Percentiles rank a stretch among this genome's conserved stretches.
Conservation (phyloP, 2,329 filamentous ascomycete species). For the Fusarium xyrophilum region DNA sequence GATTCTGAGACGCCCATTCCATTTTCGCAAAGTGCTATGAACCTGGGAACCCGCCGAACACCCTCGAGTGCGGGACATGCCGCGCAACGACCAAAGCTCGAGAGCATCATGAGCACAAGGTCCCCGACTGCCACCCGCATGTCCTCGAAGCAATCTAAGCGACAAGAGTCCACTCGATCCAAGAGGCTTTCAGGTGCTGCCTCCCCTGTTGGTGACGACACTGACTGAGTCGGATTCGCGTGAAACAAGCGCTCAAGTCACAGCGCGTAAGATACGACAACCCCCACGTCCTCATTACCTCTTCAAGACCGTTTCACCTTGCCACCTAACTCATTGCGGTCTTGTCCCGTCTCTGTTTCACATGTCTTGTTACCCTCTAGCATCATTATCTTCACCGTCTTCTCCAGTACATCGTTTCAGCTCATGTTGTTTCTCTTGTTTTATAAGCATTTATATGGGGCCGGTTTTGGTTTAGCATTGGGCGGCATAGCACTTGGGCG, state of each 20-base stretch:
- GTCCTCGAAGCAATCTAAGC: constrained; percentile 42
- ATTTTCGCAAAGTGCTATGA: constrained; percentile 38
- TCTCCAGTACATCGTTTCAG: constrained; percentile 25
- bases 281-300: constrained; percentile 15
- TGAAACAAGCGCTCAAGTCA: constrained; percentile 25
- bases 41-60: constrained; percentile 35
- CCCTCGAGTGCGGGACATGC: constrained; percentile 43
- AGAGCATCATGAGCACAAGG: constrained; percentile 56
- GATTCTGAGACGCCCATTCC: constrained; percentile 39
- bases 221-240: constrained; percentile 38
- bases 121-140: constrained; percentile 41
- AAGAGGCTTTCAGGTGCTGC: constrained; percentile 44
- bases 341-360: constrained; percentile 12
- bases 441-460: constrained; percentile 38
- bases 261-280: constrained; percentile 6
- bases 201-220: constrained; percentile 50
- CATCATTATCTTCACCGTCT: constrained; percentile 16
- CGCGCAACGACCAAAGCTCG: constrained; percentile 53
- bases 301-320: constrained; percentile 19
- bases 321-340: constrained; percentile 2
- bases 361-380: constrained; percentile 9
- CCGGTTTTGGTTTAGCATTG: constrained; percentile 30
- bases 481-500: constrained; percentile 40
- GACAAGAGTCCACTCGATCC: constrained; percentile 42
- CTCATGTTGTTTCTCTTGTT: constrained; percentile 22